Evolutionary conservation across 768 basidiomycete species (phyloP), one percentile per base, ranked within the genome.

Genomic region (Tulasnella sp.): DNA sequence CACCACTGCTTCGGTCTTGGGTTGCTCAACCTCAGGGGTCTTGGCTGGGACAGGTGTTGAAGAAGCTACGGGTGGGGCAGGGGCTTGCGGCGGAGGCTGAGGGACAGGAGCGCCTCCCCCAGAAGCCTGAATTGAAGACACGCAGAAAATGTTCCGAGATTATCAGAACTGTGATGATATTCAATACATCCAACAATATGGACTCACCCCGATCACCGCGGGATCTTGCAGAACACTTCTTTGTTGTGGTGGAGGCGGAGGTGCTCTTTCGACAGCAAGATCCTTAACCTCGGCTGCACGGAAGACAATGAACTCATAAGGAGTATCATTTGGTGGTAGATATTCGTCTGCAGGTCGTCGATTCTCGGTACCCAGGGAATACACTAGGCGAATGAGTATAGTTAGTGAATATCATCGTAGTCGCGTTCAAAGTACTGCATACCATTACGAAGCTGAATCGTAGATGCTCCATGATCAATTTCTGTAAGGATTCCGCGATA

Each of bases 281-380:
- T 90, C 86, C 60, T 89, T 88, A 55, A 89, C 86, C 65, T 90
- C 85, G 2, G 83, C 83, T 5, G 86, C 86, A 46, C 84, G 83
- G 67, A 91, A 91, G 57, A 91, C 84, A 66, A 91, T 89, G 65
- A 86, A 89, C 57, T 83, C 75, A 63, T 89, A 91, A 0, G 85
- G 84, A 54, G 83, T 82, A 62, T 79, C 77, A 37, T 81, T 80
- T 0, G 87, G 84, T 3, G 87, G 82, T 52, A 88, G 86, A 65
- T 78, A 91, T 63, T 89, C 81, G 42, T 54, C 52, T 13, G 54
- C 31, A 22, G 56, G 54, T n/a, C 83, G 77, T 62, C 87, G 76
- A 54, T 77, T 71, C 64, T 90, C 87, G 1, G 87, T 90, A 32
- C 87, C 87, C 84, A 89, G 86, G 34, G 86, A 89, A 62, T 72